Evolutionary conservation across 371 early-diverging fungal species (phyloP), one percentile per base, ranked within the genome.

Genomic region (Mucor circinelloides): DNA sequence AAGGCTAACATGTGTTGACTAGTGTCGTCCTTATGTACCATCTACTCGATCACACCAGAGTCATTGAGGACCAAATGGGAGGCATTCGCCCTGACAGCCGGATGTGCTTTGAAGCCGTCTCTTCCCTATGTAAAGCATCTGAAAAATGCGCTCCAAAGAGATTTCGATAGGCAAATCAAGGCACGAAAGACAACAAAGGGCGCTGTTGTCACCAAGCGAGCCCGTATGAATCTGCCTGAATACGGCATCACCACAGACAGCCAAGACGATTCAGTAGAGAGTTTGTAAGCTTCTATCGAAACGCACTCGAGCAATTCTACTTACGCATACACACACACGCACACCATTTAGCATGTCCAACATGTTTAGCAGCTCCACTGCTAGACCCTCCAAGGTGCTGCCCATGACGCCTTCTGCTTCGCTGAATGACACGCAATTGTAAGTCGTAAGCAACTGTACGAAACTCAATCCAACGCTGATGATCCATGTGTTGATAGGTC

Each of bases 41-140:
- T 79, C 10, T 85, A 79, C 60, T 60, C 65, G 28, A 42, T 85
- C 15, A 67, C 76, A 28, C 66, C 81, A 13, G 63, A 79, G 46
- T 70, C 72, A 28, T 61, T 85, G 17, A 66, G 65, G 52, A 71
- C 71, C 57, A 85, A 83, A 72, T 85, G 83, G 85, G 81, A 85
- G 64, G 80, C 82, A 1, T 80, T 76, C 67, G 71, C 78, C 0
- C 42, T 85, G 17, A 75, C 68, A 19, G 58, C 63, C n/a, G 69
- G 62, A 15, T 59, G 68, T 44, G 52, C 59, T 10, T 48, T 70
- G 10, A 65, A 38, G 21, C 80, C 80, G 4, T 79, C 82, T 10
- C 31, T 68, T 0, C 69, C 74, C 3, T 76, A 74, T 34, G 44
- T 82, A 1, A 58, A 70, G 1, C 73, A 75, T 17, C 50, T 82